These are phyloP conservation scores for Ascochyta koolunga DNA, from an alignment of 2,329 filamentous ascomycete genomes.

Conservation along the genomic window DNA sequence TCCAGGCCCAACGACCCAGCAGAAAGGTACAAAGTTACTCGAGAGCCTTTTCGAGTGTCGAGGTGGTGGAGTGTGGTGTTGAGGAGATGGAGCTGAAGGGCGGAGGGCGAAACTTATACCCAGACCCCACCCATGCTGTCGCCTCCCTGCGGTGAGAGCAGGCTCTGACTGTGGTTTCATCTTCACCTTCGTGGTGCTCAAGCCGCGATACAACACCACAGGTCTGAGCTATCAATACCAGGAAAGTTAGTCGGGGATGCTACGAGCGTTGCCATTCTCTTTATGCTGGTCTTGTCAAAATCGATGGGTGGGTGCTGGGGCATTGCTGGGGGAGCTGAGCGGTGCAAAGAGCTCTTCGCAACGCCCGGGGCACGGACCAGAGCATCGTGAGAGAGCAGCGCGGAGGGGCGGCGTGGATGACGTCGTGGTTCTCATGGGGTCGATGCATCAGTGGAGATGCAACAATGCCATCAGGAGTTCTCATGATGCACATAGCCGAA, in stretches of 20 bases:
- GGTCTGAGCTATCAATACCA: slow-evolving; percentile 3
- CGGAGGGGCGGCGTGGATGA: background rate
- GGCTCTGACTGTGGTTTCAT: background rate
- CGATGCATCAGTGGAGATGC: background rate
- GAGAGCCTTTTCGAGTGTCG: background rate
- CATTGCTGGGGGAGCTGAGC: background rate
- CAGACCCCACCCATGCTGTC: slow-evolving; percentile 3
- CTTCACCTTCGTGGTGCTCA: slow-evolving; percentile 9
- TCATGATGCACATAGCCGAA: background rate
- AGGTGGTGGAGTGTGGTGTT: slow-evolving; percentile 4
- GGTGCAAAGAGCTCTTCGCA: background rate
- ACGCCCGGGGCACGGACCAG: slow-evolving; percentile 1
- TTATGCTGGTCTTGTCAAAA: background rate
- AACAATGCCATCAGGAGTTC: background rate
- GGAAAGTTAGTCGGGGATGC: slow-evolving; percentile 15
- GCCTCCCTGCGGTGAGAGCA: background rate
- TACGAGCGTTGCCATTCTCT: background rate
- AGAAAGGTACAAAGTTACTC: background rate
- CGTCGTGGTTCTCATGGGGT: background rate
- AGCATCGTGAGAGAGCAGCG: background rate
- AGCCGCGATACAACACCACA: background rate
- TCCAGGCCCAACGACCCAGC: background rate
- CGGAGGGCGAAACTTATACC: slow-evolving; percentile 5
- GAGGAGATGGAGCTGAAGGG: slow-evolving; percentile 10
- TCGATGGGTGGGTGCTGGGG: background rate